A percentile compares a stretch with the other conserved stretches of the same genome.
Evolutionary conservation across 169 alveolate genomes (phyloP).

Genomic region (Theileria parva): DNA sequence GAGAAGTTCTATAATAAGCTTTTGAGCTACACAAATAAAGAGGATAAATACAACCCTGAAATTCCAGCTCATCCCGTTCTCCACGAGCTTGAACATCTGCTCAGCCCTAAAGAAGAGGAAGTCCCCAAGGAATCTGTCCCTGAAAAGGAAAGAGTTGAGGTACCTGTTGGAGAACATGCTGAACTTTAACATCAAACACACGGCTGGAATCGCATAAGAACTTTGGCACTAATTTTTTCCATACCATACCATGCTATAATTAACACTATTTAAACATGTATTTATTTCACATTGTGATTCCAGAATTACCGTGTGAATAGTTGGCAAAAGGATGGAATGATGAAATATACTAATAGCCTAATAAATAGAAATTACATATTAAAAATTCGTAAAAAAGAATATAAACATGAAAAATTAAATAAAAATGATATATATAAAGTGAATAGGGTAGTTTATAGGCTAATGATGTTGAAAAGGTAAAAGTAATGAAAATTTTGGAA

Average conservation of each 20-base stretch:
- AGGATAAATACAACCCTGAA: neutral
- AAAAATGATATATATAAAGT: neutral
- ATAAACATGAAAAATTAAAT: neutral
- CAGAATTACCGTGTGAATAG: neutral
- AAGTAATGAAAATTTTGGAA: neutral
- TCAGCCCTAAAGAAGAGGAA: conserved; percentile 4
- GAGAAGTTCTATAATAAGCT: conserved; percentile 10
- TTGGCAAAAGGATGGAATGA: neutral
- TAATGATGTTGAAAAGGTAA: neutral
- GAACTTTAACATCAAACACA: conserved; percentile 3
- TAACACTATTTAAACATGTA: neutral
- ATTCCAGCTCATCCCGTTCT: conserved; percentile 12
- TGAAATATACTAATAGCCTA: neutral
- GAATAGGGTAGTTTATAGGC: neutral
- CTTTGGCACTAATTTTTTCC: neutral
- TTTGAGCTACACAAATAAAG: neutral
- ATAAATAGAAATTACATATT: no score
- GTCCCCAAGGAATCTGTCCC: neutral
- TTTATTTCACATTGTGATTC: neutral
- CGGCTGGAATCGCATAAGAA: neutral
- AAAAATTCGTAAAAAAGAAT: no score
- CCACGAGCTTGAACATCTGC: conserved; percentile 8
- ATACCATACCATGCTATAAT: neutral
- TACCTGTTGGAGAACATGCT: neutral
- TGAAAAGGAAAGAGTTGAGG: neutral